phyloP scores from a whole-genome alignment of 176 grass and related monocot genomes.

The Juncus inflexus region DNA sequence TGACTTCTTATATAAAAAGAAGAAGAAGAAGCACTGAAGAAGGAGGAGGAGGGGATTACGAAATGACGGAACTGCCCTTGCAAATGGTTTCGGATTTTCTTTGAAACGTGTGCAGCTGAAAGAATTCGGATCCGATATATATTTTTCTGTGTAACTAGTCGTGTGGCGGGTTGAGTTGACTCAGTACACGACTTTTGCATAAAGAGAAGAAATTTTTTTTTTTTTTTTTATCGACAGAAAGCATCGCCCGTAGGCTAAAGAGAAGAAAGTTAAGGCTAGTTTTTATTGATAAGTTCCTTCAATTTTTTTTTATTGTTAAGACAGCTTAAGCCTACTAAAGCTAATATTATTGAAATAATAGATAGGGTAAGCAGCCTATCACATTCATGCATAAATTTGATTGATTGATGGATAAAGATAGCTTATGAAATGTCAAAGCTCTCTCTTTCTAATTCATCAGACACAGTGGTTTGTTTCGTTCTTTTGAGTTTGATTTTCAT shows the following conservation, averaged over 20 bases:
- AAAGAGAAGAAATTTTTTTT: too few relatives aligned
- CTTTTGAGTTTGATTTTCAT: too few relatives aligned
- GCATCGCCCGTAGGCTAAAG: too few relatives aligned
- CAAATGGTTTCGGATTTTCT: neutral
- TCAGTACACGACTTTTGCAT: too few relatives aligned
- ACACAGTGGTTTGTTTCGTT: too few relatives aligned
- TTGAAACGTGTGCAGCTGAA: neutral
- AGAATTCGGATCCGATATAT: neutral
- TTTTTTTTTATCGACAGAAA: too few relatives aligned
- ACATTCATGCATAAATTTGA: constrained; percentile 5
- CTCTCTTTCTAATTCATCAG: constrained; percentile 23
- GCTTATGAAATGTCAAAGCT: constrained; percentile 7
- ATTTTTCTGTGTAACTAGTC: neutral
- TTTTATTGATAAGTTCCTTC: too few relatives aligned
- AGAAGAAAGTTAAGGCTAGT: too few relatives aligned
- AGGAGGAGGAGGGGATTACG: neutral
- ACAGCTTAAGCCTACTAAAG: neutral
- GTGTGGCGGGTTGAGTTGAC: constrained; percentile 11
- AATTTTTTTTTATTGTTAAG: too few relatives aligned
- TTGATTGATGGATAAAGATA: constrained; percentile 13
- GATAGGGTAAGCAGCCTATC: neutral
- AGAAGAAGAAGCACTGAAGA: neutral
- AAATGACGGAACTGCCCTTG: constrained; percentile 14
- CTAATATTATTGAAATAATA: constrained; percentile 8
- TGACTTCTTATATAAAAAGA: constrained; percentile 11